A percentile compares a stretch with the other conserved stretches of the same genome.
Evolutionary conservation across 495 filamentous ascomycete genomes (phyloP).

Genomic region (Tuber brumale): DNA sequence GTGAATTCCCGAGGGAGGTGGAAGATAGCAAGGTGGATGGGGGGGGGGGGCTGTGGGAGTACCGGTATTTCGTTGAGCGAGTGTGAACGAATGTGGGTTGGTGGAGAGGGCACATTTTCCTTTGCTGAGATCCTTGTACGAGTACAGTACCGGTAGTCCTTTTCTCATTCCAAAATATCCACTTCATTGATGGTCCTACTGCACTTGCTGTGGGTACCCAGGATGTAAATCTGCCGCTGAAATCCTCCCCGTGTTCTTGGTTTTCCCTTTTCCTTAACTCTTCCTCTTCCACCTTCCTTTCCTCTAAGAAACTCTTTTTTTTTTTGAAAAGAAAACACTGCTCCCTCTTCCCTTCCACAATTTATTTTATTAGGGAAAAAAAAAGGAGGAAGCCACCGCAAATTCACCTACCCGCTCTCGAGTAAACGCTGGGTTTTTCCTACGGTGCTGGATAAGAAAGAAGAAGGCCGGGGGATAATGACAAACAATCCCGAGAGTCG

Average conservation of each 20-base stretch:
- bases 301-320: not conserved
- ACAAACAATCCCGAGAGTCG: slow-evolving; percentile 34
- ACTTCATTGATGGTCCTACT: not conserved
- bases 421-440: not conserved
- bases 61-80: not conserved
- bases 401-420: not conserved
- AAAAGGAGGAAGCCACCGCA: not conserved
- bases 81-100: slow-evolving; percentile 5
- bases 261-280: slow-evolving; percentile 17
- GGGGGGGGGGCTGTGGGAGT: not conserved
- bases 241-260: slow-evolving; percentile 34
- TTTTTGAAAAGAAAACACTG: not conserved
- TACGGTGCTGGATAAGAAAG: not conserved
- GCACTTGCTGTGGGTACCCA: slow-evolving; percentile 7
- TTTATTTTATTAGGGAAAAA: not conserved
- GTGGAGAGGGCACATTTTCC: slow-evolving; percentile 7
- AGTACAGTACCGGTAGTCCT: slow-evolving; percentile 15
- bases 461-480: slow-evolving; percentile 35
- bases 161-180: not conserved
- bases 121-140: slow-evolving; percentile 30
- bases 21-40: not conserved
- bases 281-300: slow-evolving; percentile 20
- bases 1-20: slow-evolving; percentile 27
- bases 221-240: slow-evolving; percentile 37
- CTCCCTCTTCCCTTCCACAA: not conserved